Base-by-base conservation (phyloP, 83 land plant species). In the Diphasiastrum complanatum region DNA sequence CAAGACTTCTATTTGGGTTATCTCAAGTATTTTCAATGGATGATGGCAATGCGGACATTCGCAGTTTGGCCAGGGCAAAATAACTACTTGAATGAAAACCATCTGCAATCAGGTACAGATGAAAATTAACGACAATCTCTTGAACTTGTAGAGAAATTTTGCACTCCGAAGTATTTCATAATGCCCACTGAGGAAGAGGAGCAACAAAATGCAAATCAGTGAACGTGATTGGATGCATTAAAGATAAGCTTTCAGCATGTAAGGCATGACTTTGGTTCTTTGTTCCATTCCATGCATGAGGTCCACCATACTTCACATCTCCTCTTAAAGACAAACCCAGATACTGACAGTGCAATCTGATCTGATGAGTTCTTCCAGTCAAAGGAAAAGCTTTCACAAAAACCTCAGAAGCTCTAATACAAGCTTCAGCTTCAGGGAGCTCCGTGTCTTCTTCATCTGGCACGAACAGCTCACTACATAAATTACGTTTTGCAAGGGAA, bases 301-400 rank as follows among this genome's bases (percentile, higher is more conserved):
- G 85, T 20, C 97, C 97, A 51, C 87, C 95, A 74, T 91, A 91
- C 63, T 91, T 91, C 41, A 82, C 90, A 79, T 91, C 97, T 22
- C 97, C 97, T 59, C 70, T 72, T 32, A 91, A 79, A 14, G 97
- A 72, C 26, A 91, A 66, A 4, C 97, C 95, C 32, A 91, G 69
- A 46, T 80, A 83, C 62, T 87, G 97, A 49, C 95, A 87, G 34
- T 91, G 97, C 64, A 91, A 59, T 11, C 97, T 83, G 28, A 91
- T 82, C 70, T 91, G 97, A 69, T 91, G 97, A n/a, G 97, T 87
- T 69, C 95, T 71, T 53, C 97, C 97, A 46, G 95, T 87, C 46
- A 63, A 37, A 18, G 97, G 97, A 60, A 47, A 69, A 5, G 97
- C 97, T 55, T 90, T 71, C 0, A 91, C 49, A 52, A 91, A 59